phyloP scores from a whole-genome alignment of 2,329 filamentous ascomycete species.

The Trichophyton benhamiae region DNA sequence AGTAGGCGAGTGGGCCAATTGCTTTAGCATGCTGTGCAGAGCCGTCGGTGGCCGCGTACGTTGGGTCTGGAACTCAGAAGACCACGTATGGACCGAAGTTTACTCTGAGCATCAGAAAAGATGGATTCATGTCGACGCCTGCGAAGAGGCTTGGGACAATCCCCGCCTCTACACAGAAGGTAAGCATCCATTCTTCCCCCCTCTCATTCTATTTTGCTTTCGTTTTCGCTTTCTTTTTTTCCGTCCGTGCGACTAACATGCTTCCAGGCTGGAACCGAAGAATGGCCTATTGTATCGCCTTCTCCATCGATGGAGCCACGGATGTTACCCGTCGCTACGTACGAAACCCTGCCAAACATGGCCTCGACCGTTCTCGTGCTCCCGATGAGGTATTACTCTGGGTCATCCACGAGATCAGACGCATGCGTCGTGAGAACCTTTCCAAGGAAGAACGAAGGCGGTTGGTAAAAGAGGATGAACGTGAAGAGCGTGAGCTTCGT shows the following conservation, averaged over 20 bases:
- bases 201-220: conserved; percentile 5
- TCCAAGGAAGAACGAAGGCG: conserved; percentile 56
- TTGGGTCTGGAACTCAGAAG: conserved; percentile 98
- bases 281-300: conserved; percentile 93
- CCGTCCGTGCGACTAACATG: conserved; percentile 1
- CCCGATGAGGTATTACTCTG: conserved; percentile 83
- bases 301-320: conserved; percentile 72
- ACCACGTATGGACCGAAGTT: conserved; percentile 95
- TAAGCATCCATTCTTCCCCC: conserved; percentile 26
- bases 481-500: conserved; percentile 37
- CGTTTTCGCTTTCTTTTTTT: conserved; percentile 7
- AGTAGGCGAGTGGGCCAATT: conserved; percentile 94
- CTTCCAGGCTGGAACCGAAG: conserved; percentile 73
- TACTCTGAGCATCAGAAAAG: conserved; percentile 87
- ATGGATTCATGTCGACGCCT: conserved; percentile 95
- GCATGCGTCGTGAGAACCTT: conserved; percentile 70
- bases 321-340: conserved; percentile 58
- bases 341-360: conserved; percentile 41
- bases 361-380: conserved; percentile 62
- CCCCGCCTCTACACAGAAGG: conserved; percentile 82
- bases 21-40: conserved; percentile 95
- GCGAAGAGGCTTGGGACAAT: conserved; percentile 91
- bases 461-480: conserved; percentile 37
- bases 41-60: conserved; percentile 81
- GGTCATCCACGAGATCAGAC: conserved; percentile 83